phyloP scores from a whole-genome alignment of 2,329 filamentous ascomycete species.

The Penicillium sp. region DNA sequence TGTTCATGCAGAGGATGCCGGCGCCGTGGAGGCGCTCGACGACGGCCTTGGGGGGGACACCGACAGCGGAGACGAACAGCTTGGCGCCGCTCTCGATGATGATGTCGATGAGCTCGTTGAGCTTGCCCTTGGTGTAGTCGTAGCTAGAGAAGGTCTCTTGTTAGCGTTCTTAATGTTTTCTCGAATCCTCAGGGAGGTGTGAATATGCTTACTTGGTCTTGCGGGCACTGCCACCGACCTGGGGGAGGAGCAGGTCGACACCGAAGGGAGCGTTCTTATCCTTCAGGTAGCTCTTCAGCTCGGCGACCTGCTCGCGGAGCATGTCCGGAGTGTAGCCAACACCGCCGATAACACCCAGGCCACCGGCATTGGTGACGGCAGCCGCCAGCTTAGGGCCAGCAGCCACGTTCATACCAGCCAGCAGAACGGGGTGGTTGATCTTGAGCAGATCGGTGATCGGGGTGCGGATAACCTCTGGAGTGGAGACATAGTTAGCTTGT shows the following conservation, averaged over 20 bases:
- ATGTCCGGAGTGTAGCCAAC: slow-evolving; percentile 92
- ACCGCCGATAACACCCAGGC: slow-evolving; percentile 93
- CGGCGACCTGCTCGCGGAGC: slow-evolving; percentile 90
- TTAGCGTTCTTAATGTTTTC: slow-evolving; percentile 6
- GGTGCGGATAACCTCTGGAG: slow-evolving; percentile 81
- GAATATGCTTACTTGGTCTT: slow-evolving; percentile 75
- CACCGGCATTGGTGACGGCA: slow-evolving; percentile 94
- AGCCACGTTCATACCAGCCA: slow-evolving; percentile 99
- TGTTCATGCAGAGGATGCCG: slow-evolving; percentile 98
- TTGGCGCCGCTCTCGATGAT: slow-evolving; percentile 89
- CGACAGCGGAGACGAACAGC: slow-evolving; percentile 96
- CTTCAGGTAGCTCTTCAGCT: slow-evolving; percentile 82
- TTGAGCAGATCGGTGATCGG: slow-evolving; percentile 92
- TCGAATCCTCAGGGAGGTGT: not conserved
- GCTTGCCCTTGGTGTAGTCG: slow-evolving; percentile 99
- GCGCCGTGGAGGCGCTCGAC: slow-evolving; percentile 87
- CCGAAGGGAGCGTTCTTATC: slow-evolving; percentile 96
- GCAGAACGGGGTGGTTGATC: slow-evolving; percentile 94
- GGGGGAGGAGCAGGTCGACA: slow-evolving; percentile 88
- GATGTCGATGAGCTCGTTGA: slow-evolving; percentile 84
- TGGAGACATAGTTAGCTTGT: not conserved
- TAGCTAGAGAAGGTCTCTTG: slow-evolving; percentile 62
- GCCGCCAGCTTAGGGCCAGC: slow-evolving; percentile 95
- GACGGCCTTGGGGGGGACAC: slow-evolving; percentile 83
- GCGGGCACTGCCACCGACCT: slow-evolving; percentile 89